phyloP scores from a whole-genome alignment of 164 flowering plant genomes.

The Buxus sempervirens region DNA sequence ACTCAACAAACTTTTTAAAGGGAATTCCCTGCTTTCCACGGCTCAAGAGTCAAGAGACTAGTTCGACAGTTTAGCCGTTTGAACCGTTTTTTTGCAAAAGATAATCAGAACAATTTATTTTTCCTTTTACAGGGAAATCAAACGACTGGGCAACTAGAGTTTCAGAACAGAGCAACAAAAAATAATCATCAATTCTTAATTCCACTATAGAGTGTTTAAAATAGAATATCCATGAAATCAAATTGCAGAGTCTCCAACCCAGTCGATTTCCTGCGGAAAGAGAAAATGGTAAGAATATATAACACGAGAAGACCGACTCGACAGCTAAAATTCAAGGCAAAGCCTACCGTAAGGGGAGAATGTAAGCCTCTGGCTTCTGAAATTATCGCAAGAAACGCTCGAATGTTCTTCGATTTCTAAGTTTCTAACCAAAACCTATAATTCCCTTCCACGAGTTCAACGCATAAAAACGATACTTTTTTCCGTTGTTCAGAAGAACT shows the following conservation, averaged over 20 bases:
- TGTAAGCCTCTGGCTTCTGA: neutral
- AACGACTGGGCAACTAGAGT: neutral
- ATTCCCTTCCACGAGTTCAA: neutral
- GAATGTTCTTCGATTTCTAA: neutral
- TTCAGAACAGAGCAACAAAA: neutral
- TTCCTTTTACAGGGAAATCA: neutral
- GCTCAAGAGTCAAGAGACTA: neutral
- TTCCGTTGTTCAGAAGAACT: neutral
- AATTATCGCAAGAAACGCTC: neutral
- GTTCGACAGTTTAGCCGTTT: too few relatives aligned
- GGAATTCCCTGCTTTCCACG: neutral
- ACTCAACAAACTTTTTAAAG: neutral
- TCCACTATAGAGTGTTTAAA: too few relatives aligned
- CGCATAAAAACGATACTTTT: neutral
- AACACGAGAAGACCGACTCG: neutral
- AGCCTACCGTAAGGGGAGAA: neutral
- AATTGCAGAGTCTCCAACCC: neutral
- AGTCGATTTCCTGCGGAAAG: neutral
- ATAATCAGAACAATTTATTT: too few relatives aligned
- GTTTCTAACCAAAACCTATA: neutral
- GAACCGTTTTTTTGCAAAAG: too few relatives aligned
- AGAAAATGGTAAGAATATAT: neutral
- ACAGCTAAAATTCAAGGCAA: neutral
- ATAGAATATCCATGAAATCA: neutral
- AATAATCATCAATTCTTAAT: too few relatives aligned